Percentiles rank a stretch among this genome's conserved stretches.
These are phyloP conservation scores for Ceratonia siliqua DNA, from an alignment of 306 rosid species.

Conservation along the genomic window DNA sequence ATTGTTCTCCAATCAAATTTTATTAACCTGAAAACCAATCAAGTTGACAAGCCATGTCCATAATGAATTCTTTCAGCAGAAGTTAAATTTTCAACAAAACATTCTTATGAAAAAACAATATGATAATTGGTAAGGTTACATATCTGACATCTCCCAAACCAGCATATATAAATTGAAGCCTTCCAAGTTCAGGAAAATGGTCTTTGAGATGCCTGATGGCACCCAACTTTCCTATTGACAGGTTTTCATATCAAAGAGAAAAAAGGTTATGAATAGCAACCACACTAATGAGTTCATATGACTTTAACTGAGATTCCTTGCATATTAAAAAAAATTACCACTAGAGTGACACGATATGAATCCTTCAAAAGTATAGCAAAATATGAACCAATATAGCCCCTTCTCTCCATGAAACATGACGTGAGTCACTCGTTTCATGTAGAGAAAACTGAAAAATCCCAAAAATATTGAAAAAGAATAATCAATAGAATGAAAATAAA, in stretches of 20 bases:
- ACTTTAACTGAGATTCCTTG: constrained; percentile 5
- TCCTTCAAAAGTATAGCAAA: constrained; percentile 78
- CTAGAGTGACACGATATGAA: constrained; percentile 85
- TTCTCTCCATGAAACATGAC: constrained; percentile 94
- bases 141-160: constrained; percentile 85
- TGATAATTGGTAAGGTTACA: constrained; percentile 70
- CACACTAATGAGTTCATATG: neutral
- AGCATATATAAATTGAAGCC: constrained; percentile 93
- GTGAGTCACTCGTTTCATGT: constrained; percentile 76
- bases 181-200: constrained; percentile 83
- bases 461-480: too few relatives aligned
- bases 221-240: constrained; percentile 92
- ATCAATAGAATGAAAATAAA: too few relatives aligned
- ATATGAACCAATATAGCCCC: constrained; percentile 98
- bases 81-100: constrained; percentile 6
- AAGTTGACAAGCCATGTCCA: constrained; percentile 51
- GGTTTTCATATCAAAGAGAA: constrained; percentile 68
- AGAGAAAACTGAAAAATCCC: constrained; percentile 62
- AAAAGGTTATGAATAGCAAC: neutral
- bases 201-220: constrained; percentile 85
- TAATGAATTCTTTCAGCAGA: neutral
- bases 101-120: constrained; percentile 15
- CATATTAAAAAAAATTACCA: constrained; percentile 53
- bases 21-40: constrained; percentile 73
- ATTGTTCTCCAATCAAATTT: constrained; percentile 80